Evolutionary conservation across 73 alveolate species (phyloP), one percentile per base, ranked within the genome.

Genomic region (Paramecium tetraurelia): DNA sequence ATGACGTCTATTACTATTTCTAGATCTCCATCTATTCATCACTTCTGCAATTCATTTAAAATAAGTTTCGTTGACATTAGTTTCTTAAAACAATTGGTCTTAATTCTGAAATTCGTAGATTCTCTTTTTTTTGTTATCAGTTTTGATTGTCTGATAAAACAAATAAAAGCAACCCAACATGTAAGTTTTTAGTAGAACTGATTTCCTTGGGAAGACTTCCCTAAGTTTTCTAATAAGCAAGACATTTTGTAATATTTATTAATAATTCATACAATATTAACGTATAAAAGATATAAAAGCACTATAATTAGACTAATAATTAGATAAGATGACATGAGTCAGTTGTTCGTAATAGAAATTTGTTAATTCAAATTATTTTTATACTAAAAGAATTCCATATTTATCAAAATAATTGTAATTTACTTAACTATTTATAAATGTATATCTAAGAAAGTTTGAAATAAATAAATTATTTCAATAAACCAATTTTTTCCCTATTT

Each of bases 171-270:
- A 72, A 12, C 86, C 86, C 59, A 72, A 16, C 86, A 72, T 31
- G n/a, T 72, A 72, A 7, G 86, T 72, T 38, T 72, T 36, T 8
- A 72, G 63, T 7, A 72, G n/a, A 16, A 72, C 40, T n/a, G 57
- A 72, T 72, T 72, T 72, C 35, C n/a, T 72, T 36, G 59, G 63
- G 4, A 72, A 72, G 2, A 72, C 86, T 72, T 72, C n/a, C 63
- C 46, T 72, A 72, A 72, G 24, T 72, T 63, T 72, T 36, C 86
- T 35, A 70, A 12, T 27, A 0, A 10, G 7, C 40, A 18, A 3
- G 86, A 3, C 86, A 72, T 72, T 33, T 20, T 14, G 50, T n/a
- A 16, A 18, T 1, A 48, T 12, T 53, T 53, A 53, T n/a, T 53
- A 53, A 16, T 63, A 63, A 12, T 22, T 27, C 12, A 27, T 14